Base-by-base conservation (phyloP, 352 stramenopile genomes). In the Globisporangium irregulare region DNA sequence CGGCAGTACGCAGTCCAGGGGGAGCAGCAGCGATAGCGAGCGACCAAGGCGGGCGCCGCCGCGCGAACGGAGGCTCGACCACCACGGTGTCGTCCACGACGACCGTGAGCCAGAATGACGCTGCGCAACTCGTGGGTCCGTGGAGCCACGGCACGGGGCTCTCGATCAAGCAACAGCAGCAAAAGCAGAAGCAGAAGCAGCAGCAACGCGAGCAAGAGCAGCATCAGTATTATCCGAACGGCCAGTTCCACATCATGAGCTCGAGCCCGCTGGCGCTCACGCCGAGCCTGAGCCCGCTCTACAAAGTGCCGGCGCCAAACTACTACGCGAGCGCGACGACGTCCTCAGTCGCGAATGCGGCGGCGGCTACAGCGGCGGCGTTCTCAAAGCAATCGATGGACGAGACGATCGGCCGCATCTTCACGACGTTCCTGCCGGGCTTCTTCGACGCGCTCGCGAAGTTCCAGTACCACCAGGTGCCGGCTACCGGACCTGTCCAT, bases 361-460 rank as follows among this genome's bases (percentile, higher is more conserved):
- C 64, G 4, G 72, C 62, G 18, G n/a, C 58, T 12, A 59, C 48
- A 1, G 59, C 55, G 57, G 29, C 73, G 20, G 25, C 62, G 51
- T 58, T 56, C 41, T 50, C 60, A 32, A 56, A 46, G 9, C 54
- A 72, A 36, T 59, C 60, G 14, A 36, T 86, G 60, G 79, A 89
- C 62, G 79, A 89, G 66, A 79, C 74, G 27, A 50, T 89, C 53
- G 69, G 79, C 8, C 69, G 70, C 18, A 69, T 87, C 53, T 87
- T 84, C 63, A 86, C 72, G 59, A 81, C 68, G 20, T 87, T 78
- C 70, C 34, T 88, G 41, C 81, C 81, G 18, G 79, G 67, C 3
- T 90, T 87, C 66, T 88, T 90, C 38, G 81, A 90, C 22, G 67
- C 84, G 38, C 71, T 90, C 56, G 75, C 82, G 29, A 85, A 87